Evolutionary conservation across 495 filamentous ascomycete genomes (phyloP), one percentile per base, ranked within the genome.

Genomic region (Copromyces sp.): DNA sequence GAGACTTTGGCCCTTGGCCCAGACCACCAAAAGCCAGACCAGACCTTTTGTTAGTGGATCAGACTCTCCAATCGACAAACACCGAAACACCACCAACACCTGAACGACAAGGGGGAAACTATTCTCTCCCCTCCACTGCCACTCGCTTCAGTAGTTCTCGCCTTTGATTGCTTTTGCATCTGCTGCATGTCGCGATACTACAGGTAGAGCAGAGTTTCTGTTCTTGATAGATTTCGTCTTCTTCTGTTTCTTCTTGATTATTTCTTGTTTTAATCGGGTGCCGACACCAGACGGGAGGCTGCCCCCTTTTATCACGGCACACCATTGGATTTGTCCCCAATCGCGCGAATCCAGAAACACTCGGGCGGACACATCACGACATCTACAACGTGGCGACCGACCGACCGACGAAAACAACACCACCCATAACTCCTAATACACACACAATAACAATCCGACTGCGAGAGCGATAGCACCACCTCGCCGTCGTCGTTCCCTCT

Each of bases 401-500:
- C 53, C 53, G 53, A 65, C 24, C 39, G 35, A 40, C 39, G 53
- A 17, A 35, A 35, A 65, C 53, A 65, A 65, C 53, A 65, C 53
- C 53, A 65, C 53, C 12, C 29, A 65, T 65, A 65, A 65, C 53
- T 65, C 29, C 14, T 65, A 65, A 65, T 65, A 65, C 53, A 65
- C 24, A 61, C 47, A 32, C 47, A 32, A 65, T 5, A 37, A 24
- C 24, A 24, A 24, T 24, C 53, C 53, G 53, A 65, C 24, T 32
- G 53, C 53, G 53, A 65, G 47, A 42, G 47, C 70, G 39, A 68
- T 69, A 59, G 69, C 37, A 72, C 65, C n/a, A 73, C 69, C 42
- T 69, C 74, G 37, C 20, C 69, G 41, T 38, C 72, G 72, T 44
- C 69, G 73, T 70, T 41, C 68, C 72, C 68, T 29, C 20, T 32